Base-by-base conservation (phyloP, 2,329 filamentous ascomycete species). In the Penicillium sp. region DNA sequence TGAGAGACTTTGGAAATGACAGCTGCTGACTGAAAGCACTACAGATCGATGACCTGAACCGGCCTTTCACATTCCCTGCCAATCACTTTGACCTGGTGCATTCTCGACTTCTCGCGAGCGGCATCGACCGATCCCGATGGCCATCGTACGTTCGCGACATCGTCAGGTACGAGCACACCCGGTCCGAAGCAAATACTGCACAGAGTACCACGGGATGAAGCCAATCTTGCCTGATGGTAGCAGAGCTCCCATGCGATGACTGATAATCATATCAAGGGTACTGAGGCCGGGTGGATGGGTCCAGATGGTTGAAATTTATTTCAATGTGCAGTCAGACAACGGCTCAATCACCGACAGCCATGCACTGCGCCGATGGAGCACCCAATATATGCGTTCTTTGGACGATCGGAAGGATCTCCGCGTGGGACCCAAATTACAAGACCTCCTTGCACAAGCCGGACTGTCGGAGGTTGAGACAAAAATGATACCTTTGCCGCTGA, bases 261-360 rank as follows among this genome's bases (percentile, higher is more conserved):
- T 40, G 36, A n/a, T 11, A 24, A 46, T 4, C 9, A 32, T 41
- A 41, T 45, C 46, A 38, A 69, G 66, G 53, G 65, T 67, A 2
- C 72, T 90, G 53, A 84, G 81, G 43, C 84, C 83, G 5, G 85
- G 84, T 2, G 90, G 90, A 1, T 95, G 89, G 88, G 79, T 86
- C 50, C 89, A 95, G 63, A 84, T 95, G 78, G 80, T 88, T n/a
- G 90, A 95, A 63, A 80, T 90, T 59, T 89, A 94, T 62, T 85
- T 84, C 66, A 88, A 89, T 55, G 83, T 88, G 26, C 90, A 95
- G 66, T 95, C 88, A 0, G 83, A 91, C 57, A 94, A 88, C 59
- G 89, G 89, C 4, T 82, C 81, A n/a, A 71, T 93, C 58, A 83
- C 81, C 9, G 77, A 83, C 43, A 78, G 77, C 45, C 79, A 86